A percentile compares a stretch with the other conserved stretches of the same genome.
Conservation (phyloP, 331 rosid species). For the Rosa hybrid region DNA sequence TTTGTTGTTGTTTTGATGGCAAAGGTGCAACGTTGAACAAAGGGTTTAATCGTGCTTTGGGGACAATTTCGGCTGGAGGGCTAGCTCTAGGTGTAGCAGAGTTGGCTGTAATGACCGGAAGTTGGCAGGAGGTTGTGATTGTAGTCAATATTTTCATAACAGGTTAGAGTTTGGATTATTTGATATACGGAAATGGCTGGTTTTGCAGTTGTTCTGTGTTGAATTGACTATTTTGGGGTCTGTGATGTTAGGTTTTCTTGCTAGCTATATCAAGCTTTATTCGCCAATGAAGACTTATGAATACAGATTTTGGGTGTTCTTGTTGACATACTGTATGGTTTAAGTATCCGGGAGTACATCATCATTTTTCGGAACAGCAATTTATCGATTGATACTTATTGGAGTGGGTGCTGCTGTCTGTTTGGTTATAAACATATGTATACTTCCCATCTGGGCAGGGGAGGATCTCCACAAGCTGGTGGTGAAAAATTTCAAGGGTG, state of each 20-base stretch:
- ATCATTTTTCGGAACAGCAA: slow-evolving; percentile 53
- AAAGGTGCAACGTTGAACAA: slow-evolving; percentile 74
- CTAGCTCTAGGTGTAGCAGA: slow-evolving; percentile 61
- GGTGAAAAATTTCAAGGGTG: slow-evolving; percentile 66
- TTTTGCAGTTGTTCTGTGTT: neutral
- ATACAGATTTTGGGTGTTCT: slow-evolving; percentile 75
- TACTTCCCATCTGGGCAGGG: slow-evolving; percentile 83
- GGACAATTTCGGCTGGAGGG: slow-evolving; percentile 73
- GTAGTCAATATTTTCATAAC: slow-evolving; percentile 54
- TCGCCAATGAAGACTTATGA: slow-evolving; percentile 73
- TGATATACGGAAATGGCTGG: neutral
- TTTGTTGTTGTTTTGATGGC: neutral
- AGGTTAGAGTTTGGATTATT: slow-evolving; percentile 34
- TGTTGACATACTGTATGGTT: slow-evolving; percentile 77
- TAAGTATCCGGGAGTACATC: slow-evolving; percentile 53
- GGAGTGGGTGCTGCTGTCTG: slow-evolving; percentile 65
- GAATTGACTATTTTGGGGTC: neutral
- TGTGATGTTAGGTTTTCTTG: slow-evolving; percentile 52
- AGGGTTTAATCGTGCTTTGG: slow-evolving; percentile 82
- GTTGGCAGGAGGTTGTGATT: slow-evolving; percentile 46
- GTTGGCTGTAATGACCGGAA: slow-evolving; percentile 33
- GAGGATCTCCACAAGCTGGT: slow-evolving; percentile 85
- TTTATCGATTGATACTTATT: slow-evolving; percentile 60
- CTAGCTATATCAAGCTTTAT: slow-evolving; percentile 54
- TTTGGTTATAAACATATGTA: slow-evolving; percentile 55